Evolutionary conservation across 2,329 filamentous ascomycete genomes (phyloP).

Genomic region (Alternaria rosae): DNA sequence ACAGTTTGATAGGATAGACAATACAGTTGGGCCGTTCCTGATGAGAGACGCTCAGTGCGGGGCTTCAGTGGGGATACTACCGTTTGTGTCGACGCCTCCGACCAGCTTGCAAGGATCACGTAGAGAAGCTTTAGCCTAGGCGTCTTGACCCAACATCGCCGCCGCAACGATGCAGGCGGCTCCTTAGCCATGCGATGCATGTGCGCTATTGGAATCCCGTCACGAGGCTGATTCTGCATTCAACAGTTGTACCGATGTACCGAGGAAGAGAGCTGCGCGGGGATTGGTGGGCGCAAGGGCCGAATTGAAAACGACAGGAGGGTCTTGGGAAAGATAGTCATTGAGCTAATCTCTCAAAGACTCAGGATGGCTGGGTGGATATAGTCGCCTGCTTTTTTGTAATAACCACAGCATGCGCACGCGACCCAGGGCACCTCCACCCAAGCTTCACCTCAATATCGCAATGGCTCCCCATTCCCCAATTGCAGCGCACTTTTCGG

Average conservation of each 20-base stretch:
- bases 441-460: slow-evolving; percentile 43
- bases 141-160: slow-evolving; percentile 22
- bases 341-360: slow-evolving; percentile 22
- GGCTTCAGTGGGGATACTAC: slow-evolving; percentile 15
- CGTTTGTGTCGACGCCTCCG: slow-evolving; percentile 18
- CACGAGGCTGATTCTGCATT: slow-evolving; percentile 3
- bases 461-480: slow-evolving; percentile 45
- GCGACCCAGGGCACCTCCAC: slow-evolving; percentile 40
- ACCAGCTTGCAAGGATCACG: slow-evolving; percentile 22
- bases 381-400: slow-evolving; percentile 25
- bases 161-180: slow-evolving; percentile 15
- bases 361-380: slow-evolving; percentile 19
- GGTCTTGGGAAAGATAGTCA: slow-evolving; percentile 19
- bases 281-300: slow-evolving; percentile 14
- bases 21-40: slow-evolving; percentile 19
- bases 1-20: slow-evolving; percentile 7
- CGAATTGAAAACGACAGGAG: slow-evolving; percentile 6
- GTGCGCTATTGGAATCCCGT: slow-evolving; percentile 9
- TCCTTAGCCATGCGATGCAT: slow-evolving; percentile 8
- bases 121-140: slow-evolving; percentile 33
- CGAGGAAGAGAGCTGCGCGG: slow-evolving; percentile 10
- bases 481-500: slow-evolving; percentile 43
- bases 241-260: slow-evolving; percentile 10
- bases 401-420: slow-evolving; percentile 48
- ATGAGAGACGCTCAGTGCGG: slow-evolving; percentile 13